These are phyloP conservation scores for Chlorella sp. DNA, from an alignment of 139 green algal species.

Conservation along the genomic window DNA sequence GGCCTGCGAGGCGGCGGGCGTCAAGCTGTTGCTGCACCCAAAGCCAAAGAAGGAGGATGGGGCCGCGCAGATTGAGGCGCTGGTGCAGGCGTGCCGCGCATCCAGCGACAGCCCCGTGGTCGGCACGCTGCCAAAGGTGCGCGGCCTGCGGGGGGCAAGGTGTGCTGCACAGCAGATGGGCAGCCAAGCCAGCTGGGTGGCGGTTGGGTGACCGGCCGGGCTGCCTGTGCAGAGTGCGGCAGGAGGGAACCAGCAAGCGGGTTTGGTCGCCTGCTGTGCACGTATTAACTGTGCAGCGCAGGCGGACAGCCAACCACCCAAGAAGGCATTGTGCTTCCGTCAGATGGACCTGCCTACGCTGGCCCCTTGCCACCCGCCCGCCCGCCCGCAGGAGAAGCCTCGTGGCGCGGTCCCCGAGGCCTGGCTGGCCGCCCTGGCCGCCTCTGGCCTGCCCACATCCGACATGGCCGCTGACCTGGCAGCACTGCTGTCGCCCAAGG, in stretches of 20 bases:
- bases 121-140: conserved; percentile 72
- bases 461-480: conserved; percentile 69
- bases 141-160: neutral
- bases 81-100: conserved; percentile 60
- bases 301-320: neutral
- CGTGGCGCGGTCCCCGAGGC: conserved; percentile 69
- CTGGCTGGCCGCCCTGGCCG: conserved; percentile 52
- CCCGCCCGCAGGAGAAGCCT: conserved; percentile 69
- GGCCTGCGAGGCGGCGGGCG: conserved; percentile 40
- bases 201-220: neutral
- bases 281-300: too few relatives aligned
- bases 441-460: conserved; percentile 45
- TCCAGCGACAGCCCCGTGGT: conserved; percentile 51
- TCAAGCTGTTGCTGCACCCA: conserved; percentile 69
- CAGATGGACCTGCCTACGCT: neutral
- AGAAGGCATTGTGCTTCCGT: neutral
- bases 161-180: too few relatives aligned
- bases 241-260: neutral
- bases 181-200: too few relatives aligned
- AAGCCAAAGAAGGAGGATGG: conserved; percentile 88
- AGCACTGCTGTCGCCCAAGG: conserved; percentile 79
- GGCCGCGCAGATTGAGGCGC: conserved; percentile 55
- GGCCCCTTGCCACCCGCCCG: neutral
- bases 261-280: neutral
- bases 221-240: neutral